A percentile compares a stretch with the other conserved stretches of the same genome.
phyloP scores from a whole-genome alignment of 139 green algal species.

The Chlorella sp. region DNA sequence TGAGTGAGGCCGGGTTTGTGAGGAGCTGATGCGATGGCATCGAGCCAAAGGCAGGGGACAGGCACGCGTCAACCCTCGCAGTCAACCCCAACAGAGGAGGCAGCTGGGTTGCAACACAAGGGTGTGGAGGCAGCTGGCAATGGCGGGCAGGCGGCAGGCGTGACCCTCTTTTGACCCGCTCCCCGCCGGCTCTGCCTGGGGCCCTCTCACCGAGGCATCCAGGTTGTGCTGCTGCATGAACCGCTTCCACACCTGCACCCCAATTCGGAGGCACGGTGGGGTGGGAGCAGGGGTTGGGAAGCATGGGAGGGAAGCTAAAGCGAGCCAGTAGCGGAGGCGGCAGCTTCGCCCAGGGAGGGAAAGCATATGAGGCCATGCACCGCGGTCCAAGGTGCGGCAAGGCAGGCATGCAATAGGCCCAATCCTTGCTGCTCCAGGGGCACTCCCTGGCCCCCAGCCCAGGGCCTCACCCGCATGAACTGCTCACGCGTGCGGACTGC shows the following conservation, averaged over 20 bases:
- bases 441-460: neutral
- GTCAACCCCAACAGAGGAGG: neutral
- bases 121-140: neutral
- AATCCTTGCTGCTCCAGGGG: neutral
- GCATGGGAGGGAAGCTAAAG: neutral
- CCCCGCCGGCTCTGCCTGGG: neutral
- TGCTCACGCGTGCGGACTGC: neutral
- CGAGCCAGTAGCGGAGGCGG: neutral
- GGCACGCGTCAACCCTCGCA: neutral
- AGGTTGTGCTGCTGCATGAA: constrained; percentile 19
- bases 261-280: neutral
- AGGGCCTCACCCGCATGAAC: constrained; percentile 4
- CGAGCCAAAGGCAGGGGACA: neutral
- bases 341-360: neutral
- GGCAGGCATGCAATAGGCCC: neutral
- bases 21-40: neutral
- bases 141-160: neutral
- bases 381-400: neutral
- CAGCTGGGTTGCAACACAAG: no score
- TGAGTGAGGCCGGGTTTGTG: neutral
- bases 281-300: neutral
- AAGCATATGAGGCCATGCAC: neutral
- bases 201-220: constrained; percentile 7
- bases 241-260: constrained; percentile 11
- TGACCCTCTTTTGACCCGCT: neutral